A percentile compares a stretch with the other conserved stretches of the same genome.
Conservation (phyloP, 768 basidiomycete genomes). For the Amanita phalloides region DNA sequence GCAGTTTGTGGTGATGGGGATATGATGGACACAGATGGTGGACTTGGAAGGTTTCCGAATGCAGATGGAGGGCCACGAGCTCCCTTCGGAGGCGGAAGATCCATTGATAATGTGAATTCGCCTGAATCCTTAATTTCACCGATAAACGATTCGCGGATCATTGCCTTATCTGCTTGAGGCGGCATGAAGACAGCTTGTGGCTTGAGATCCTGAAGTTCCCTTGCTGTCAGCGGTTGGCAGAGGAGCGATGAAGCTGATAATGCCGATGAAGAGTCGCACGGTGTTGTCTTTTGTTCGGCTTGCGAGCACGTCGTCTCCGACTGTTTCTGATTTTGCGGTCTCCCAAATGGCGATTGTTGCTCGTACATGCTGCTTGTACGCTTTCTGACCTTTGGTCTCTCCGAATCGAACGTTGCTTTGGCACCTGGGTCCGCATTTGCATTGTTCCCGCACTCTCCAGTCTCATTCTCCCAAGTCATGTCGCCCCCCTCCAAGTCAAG, state of each 20-base stretch:
- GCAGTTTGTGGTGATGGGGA: background rate
- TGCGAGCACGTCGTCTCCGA: background rate
- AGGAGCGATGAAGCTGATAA: conserved; percentile 9
- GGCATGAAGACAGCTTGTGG: conserved; percentile 4
- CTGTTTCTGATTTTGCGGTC: conserved; percentile 10
- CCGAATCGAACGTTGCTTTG: conserved; percentile 13
- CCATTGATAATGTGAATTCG: conserved; percentile 37
- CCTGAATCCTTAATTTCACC: conserved; percentile 16
- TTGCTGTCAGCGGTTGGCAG: conserved; percentile 12
- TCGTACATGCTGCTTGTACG: conserved; percentile 26
- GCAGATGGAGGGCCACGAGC: background rate
- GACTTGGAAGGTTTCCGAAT: background rate
- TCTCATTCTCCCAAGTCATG: conserved; percentile 9
- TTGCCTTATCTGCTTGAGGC: conserved; percentile 5
- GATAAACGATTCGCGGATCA: conserved; percentile 11
- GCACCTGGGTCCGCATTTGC: background rate
- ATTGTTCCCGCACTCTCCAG: background rate
- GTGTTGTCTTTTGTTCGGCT: conserved; percentile 8
- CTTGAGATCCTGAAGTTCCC: background rate
- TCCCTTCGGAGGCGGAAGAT: conserved; percentile 16
- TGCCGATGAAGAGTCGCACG: conserved; percentile 6
- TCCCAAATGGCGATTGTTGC: conserved; percentile 4
- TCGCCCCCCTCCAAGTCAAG: conserved; percentile 19
- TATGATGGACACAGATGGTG: background rate
- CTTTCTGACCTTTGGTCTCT: conserved; percentile 17